These are phyloP conservation scores for Obba rivulosa DNA, from an alignment of 768 basidiomycete species.

Conservation along the genomic window DNA sequence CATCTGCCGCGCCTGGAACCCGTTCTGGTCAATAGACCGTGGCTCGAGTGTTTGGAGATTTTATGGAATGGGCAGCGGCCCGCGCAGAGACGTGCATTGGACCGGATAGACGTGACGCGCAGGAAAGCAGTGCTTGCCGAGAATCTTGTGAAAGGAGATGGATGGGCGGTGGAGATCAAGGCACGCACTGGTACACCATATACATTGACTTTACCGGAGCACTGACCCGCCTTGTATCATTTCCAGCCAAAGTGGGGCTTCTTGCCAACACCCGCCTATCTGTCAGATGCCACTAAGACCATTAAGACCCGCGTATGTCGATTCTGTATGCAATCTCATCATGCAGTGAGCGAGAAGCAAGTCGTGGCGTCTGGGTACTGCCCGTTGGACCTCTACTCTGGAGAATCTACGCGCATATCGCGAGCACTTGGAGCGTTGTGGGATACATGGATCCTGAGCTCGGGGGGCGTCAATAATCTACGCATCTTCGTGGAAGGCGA, in stretches of 20 bases:
- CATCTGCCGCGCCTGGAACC: slow-evolving; percentile 55
- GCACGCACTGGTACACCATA: slow-evolving; percentile 32
- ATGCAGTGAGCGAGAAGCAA: slow-evolving; percentile 38
- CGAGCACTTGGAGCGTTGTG: slow-evolving; percentile 67
- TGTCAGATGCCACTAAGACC: slow-evolving; percentile 50
- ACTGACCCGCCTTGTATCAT: neutral
- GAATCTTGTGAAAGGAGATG: slow-evolving; percentile 64
- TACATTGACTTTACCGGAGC: neutral
- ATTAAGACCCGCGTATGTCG: slow-evolving; percentile 76
- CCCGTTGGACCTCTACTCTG: slow-evolving; percentile 87
- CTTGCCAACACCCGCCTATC: slow-evolving; percentile 56
- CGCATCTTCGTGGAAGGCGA: slow-evolving; percentile 71
- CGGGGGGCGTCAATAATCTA: slow-evolving; percentile 75
- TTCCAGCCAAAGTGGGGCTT: slow-evolving; percentile 96
- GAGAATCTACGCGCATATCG: slow-evolving; percentile 51
- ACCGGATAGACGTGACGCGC: slow-evolving; percentile 51
- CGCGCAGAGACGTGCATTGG: slow-evolving; percentile 43
- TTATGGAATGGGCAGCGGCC: slow-evolving; percentile 52
- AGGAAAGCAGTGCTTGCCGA: slow-evolving; percentile 69
- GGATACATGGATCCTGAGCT: slow-evolving; percentile 61
- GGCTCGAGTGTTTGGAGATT: slow-evolving; percentile 53
- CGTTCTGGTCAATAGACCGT: slow-evolving; percentile 41
- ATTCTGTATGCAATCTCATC: slow-evolving; percentile 82
- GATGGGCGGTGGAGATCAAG: slow-evolving; percentile 87
- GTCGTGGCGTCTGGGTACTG: slow-evolving; percentile 55